phyloP scores from a whole-genome alignment of 163 green algal species.

The Volvox carteri region DNA sequence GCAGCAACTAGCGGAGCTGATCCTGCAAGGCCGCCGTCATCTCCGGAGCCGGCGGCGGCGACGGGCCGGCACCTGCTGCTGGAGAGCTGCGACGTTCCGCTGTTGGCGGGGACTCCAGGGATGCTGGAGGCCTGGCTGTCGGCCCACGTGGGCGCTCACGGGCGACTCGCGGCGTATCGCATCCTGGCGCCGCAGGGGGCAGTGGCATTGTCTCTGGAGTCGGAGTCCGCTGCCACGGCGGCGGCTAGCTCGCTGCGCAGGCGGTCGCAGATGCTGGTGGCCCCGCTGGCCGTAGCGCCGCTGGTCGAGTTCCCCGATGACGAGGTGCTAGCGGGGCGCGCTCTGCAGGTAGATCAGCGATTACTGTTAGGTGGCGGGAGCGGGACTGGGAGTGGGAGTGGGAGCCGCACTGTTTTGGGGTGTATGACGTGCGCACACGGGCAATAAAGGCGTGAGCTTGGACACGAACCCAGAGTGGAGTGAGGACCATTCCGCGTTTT shows the following conservation, averaged over 20 bases:
- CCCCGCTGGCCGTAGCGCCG: slow-evolving; percentile 41
- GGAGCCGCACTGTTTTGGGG: no score
- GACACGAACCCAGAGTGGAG: no score
- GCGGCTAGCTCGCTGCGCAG: slow-evolving; percentile 6
- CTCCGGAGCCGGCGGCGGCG: neutral
- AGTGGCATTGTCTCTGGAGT: slow-evolving; percentile 28
- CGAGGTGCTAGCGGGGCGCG: slow-evolving; percentile 9
- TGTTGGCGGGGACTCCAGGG: slow-evolving; percentile 38
- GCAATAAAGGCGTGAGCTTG: no score
- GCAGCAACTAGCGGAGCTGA: neutral
- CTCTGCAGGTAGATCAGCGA: slow-evolving; percentile 20
- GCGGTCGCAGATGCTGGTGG: slow-evolving; percentile 30
- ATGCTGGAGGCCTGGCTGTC: slow-evolving; percentile 58
- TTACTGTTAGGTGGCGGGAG: no score
- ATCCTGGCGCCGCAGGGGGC: slow-evolving; percentile 28
- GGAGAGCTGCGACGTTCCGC: slow-evolving; percentile 37
- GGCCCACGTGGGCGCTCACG: slow-evolving; percentile 42
- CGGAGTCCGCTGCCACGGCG: neutral
- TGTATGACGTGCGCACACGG: no score
- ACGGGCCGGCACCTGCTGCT: slow-evolving; percentile 43
- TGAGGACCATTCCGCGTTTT: no score
- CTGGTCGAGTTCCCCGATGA: slow-evolving; percentile 46
- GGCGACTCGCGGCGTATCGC: slow-evolving; percentile 22
- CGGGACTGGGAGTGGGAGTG: no score
- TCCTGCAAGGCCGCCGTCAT: neutral